These are phyloP conservation scores for Chiua virens DNA, from an alignment of 768 basidiomycete species.

Conservation along the genomic window DNA sequence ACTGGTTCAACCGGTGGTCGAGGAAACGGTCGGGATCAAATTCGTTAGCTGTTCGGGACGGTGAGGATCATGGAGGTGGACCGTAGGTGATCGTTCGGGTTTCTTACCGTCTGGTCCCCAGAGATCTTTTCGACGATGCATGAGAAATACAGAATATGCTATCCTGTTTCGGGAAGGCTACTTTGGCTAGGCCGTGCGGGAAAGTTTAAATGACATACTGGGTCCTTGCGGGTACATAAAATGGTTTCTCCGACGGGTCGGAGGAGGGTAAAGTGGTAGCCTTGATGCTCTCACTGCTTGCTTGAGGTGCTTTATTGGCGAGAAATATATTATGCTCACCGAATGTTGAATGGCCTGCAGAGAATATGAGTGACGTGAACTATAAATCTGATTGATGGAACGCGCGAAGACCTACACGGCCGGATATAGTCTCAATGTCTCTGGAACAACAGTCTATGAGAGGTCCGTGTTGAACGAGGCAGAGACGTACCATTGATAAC, in stretches of 20 bases:
- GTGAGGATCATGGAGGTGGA: background rate
- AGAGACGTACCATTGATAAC: constrained; percentile 55
- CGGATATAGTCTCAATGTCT: constrained; percentile 57
- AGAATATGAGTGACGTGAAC: background rate
- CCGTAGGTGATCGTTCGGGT: background rate
- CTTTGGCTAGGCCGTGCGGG: background rate
- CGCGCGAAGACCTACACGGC: constrained; percentile 35
- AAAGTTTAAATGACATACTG: constrained; percentile 12
- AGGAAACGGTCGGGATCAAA: constrained; percentile 76
- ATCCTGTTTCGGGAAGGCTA: constrained; percentile 28
- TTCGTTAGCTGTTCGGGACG: constrained; percentile 45
- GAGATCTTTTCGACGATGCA: constrained; percentile 64
- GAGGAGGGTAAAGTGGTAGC: constrained; percentile 46
- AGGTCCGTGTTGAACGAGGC: background rate
- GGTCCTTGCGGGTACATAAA: constrained; percentile 43
- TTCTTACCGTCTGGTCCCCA: constrained; percentile 71
- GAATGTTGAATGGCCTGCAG: constrained; percentile 47
- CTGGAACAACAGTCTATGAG: constrained; percentile 23
- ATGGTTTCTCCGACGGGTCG: constrained; percentile 17
- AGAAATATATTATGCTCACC: constrained; percentile 26
- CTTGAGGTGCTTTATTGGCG: background rate
- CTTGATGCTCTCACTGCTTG: constrained; percentile 43
- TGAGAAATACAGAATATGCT: constrained; percentile 57
- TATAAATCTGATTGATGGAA: background rate
- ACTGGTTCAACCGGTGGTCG: constrained; percentile 60